Evolutionary conservation across 208 protist genomes (phyloP).

Genomic region (Crithidia thermophila): DNA sequence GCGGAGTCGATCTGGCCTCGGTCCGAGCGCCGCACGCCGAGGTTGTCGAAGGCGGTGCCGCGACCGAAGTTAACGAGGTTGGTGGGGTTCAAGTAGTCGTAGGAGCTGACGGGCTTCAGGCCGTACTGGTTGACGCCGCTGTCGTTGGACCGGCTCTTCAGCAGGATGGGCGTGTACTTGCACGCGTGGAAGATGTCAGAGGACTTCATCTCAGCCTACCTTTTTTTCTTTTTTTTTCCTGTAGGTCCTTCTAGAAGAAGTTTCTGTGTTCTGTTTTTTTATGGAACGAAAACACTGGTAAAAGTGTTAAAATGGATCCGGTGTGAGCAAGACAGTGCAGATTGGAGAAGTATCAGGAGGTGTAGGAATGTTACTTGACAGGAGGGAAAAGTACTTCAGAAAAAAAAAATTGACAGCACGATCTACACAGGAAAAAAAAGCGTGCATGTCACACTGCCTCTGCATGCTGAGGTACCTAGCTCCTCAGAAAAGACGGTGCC

Average conservation of each 20-base stretch:
- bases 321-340: background rate
- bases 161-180: slow-evolving; percentile 61
- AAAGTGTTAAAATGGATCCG: too few relatives aligned
- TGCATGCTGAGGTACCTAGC: too few relatives aligned
- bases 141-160: slow-evolving; percentile 63
- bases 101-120: slow-evolving; percentile 73
- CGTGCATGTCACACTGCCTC: too few relatives aligned
- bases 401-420: too few relatives aligned
- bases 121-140: slow-evolving; percentile 92
- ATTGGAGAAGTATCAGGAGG: background rate
- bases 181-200: slow-evolving; percentile 77
- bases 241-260: background rate
- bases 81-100: slow-evolving; percentile 90
- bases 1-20: slow-evolving; percentile 84
- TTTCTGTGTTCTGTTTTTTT: too few relatives aligned
- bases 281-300: too few relatives aligned
- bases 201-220: slow-evolving; percentile 67
- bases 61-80: slow-evolving; percentile 91
- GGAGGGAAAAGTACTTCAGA: too few relatives aligned
- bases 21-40: slow-evolving; percentile 78
- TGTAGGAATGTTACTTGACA: too few relatives aligned
- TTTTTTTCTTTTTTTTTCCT: background rate
- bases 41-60: slow-evolving; percentile 86
- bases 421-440: too few relatives aligned
- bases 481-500: too few relatives aligned